Conservation (phyloP, 139 green algal genomes). For the Pleodorina starrii region DNA sequence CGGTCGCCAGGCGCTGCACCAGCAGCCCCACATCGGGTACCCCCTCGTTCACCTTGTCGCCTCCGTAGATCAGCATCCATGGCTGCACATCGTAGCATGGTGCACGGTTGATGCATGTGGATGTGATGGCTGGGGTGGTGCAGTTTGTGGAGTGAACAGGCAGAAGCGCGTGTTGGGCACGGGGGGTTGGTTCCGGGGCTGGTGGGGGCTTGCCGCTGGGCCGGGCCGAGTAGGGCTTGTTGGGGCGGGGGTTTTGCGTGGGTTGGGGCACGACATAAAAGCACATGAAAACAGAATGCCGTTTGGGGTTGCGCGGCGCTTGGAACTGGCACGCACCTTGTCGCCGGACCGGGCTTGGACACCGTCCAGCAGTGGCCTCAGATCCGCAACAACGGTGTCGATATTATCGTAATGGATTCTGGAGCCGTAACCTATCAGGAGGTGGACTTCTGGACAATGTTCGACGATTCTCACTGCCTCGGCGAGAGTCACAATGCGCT, state of each 20-base stretch:
- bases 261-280: no score
- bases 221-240: no score
- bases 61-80: conserved; percentile 8
- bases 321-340: no score
- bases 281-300: no score
- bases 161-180: no score
- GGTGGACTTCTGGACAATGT: not conserved
- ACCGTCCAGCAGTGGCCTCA: not conserved
- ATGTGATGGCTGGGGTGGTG: no score
- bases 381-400: not conserved
- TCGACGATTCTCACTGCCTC: not conserved
- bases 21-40: conserved; percentile 14
- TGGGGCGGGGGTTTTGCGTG: no score
- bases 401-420: not conserved
- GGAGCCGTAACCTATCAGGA: not conserved
- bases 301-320: no score
- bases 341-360: not conserved
- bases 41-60: not conserved
- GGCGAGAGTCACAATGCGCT: not conserved
- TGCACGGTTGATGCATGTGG: no score
- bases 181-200: no score
- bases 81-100: not conserved
- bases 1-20: not conserved
- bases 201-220: no score
- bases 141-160: no score